Conservation (phyloP, 108 stramenopile species). For the Pseudonitzschia multistriata region DNA sequence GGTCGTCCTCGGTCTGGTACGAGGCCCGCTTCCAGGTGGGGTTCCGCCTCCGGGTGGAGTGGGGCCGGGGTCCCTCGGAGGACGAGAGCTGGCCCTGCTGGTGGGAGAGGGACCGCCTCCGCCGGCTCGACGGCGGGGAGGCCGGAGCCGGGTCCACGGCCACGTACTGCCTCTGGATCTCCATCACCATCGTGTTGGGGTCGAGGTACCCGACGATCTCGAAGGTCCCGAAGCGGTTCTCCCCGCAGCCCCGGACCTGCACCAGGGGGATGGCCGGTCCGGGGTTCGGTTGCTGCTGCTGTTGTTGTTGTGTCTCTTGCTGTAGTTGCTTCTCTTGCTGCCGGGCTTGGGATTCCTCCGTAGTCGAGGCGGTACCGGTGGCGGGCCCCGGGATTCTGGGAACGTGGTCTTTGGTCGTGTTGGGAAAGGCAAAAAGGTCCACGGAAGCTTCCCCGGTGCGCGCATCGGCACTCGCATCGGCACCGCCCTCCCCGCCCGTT, state of each 20-base stretch:
- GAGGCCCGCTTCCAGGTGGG: conserved; percentile 37
- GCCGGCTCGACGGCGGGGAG: background rate
- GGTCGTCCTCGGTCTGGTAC: conserved; percentile 20
- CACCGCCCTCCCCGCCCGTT: background rate
- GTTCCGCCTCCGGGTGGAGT: conserved; percentile 34
- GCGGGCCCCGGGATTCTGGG: conserved; percentile 7
- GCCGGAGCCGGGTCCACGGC: background rate
- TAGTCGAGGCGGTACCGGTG: background rate
- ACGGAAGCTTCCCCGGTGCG: background rate
- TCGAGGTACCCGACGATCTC: conserved; percentile 76
- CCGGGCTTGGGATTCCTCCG: too few relatives aligned
- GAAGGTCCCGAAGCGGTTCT: conserved; percentile 82
- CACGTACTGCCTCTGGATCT: conserved; percentile 77
- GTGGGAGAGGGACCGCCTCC: background rate
- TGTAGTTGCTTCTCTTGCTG: too few relatives aligned
- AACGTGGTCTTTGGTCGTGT: conserved; percentile 18
- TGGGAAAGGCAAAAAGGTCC: conserved; percentile 14
- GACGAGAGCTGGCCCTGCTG: background rate
- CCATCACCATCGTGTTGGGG: conserved; percentile 40
- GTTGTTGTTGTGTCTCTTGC: background rate
- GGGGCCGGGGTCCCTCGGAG: background rate
- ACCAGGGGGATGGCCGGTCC: conserved; percentile 26
- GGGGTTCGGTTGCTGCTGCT: background rate
- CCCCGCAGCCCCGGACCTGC: conserved; percentile 69
- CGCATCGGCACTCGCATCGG: conserved; percentile 3